Conservation (phyloP, 495 filamentous ascomycete genomes). For the Aspergillus funiculosus region DNA sequence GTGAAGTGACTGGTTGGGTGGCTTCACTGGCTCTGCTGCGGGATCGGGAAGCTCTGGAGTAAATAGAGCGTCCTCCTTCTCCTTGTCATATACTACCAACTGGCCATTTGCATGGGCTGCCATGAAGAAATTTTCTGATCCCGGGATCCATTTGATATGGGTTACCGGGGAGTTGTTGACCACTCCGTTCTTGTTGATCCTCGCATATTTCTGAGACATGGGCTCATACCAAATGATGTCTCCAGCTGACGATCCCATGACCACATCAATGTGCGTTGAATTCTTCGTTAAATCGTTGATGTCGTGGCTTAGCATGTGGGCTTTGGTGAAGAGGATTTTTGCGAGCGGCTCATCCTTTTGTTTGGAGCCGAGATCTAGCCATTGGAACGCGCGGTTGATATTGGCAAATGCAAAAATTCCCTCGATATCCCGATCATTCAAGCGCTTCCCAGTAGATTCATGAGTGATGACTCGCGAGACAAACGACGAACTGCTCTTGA, state of each 20-base stretch:
- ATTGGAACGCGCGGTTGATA: conserved; percentile 87
- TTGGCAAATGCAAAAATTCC: conserved; percentile 90
- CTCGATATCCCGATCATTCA: conserved; percentile 70
- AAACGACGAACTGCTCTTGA: conserved; percentile 96
- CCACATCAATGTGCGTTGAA: conserved; percentile 72
- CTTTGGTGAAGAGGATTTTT: conserved; percentile 94
- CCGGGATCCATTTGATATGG: conserved; percentile 87
- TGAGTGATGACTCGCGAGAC: conserved; percentile 92
- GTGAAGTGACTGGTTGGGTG: conserved; percentile 45
- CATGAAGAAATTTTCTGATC: conserved; percentile 89
- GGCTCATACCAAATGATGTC: conserved; percentile 99
- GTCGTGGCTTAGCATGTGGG: conserved; percentile 92
- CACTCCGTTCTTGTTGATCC: conserved; percentile 92
- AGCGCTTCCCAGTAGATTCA: conserved; percentile 68
- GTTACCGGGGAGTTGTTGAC: conserved; percentile 82
- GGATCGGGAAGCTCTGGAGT: conserved; percentile 46
- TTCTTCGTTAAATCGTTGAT: conserved; percentile 79
- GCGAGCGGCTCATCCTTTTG: conserved; percentile 76
- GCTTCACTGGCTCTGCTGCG: conserved; percentile 39
- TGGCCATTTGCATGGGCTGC: conserved; percentile 90
- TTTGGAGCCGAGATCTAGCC: conserved; percentile 60
- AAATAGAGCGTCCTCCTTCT: conserved; percentile 89
- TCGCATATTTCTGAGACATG: conserved; percentile 89
- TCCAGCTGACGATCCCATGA: conserved; percentile 91
- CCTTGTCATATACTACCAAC: conserved; percentile 96